Percentiles rank a stretch among this genome's conserved stretches.
phyloP scores from a whole-genome alignment of 2,329 filamentous ascomycete species.

The Exophiala mesophila region DNA sequence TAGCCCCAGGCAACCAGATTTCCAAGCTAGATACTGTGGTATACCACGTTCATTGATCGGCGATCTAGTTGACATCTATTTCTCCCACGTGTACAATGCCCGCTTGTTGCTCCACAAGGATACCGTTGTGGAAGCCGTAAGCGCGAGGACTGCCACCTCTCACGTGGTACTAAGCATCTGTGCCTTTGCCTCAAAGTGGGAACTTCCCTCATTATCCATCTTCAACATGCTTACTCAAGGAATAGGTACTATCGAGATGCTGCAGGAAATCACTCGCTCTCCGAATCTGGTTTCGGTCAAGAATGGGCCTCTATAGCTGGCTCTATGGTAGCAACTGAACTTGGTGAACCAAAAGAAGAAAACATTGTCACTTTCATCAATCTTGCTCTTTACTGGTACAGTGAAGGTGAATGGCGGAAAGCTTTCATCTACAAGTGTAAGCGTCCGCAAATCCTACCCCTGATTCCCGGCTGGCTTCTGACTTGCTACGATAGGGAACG shows the following conservation, averaged over 20 bases:
- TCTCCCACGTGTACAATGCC: constrained; percentile 13
- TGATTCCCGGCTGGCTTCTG: background rate
- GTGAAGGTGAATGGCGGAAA: constrained; percentile 10
- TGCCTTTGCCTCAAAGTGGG: constrained; percentile 10
- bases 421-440: constrained; percentile 8
- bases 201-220: too few species aligned
- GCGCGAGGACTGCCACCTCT: constrained; percentile 1
- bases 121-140: constrained; percentile 2
- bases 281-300: constrained; percentile 11
- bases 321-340: constrained; percentile 7
- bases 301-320: constrained; percentile 15
- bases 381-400: constrained; percentile 13
- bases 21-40: constrained; percentile 5
- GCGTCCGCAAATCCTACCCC: background rate
- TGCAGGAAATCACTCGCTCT: constrained; percentile 7
- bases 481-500: background rate
- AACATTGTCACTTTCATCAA: constrained; percentile 11
- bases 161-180: constrained; percentile 10
- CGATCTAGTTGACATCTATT: constrained; percentile 9
- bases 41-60: constrained; percentile 6
- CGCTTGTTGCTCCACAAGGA: constrained; percentile 6
- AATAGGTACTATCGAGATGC: constrained; percentile 11
- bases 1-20: too few species aligned
- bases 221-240: too few species aligned
- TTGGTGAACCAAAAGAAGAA: constrained; percentile 8